Evolutionary conservation across 108 stramenopile genomes (phyloP), one percentile per base, ranked within the genome.

Genomic region (Conticribra weissflogii): DNA sequence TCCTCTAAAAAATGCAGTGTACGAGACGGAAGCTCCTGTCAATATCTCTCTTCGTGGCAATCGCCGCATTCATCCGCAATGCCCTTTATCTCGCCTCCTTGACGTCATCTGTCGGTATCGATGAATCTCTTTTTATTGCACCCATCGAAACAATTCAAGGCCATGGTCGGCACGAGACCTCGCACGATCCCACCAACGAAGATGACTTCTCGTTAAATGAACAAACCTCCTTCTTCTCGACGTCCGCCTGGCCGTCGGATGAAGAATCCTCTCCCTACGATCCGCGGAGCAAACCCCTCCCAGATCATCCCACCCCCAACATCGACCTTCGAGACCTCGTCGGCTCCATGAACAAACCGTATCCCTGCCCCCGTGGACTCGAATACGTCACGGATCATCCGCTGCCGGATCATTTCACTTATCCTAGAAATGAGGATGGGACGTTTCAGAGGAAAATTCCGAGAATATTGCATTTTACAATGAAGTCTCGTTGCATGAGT

Each of bases 391-490:
- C 25, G 14, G 68, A 68, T 68, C 68, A 68, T 21, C 57, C 58
- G 8, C 17, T 53, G 14, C 31, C 51, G 19, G 65, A 57, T 29
- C 29, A 25, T 44, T 31, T 57, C 21, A 68, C 55, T n/a, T 56
- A 57, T 2, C 41, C 34, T 2, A 48, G 15, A 7, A 58, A 27
- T 12, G 36, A 5, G 8, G 36, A 41, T 41, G 36, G 36, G 12
- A 41, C 36, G 12, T 12, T 12, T 15, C 46, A 28, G 17, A 83
- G 88, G 0, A 73, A 66, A 28, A 88, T 88, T 0, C 90, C 87
- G 1, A 66, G 57, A 41, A 56, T 88, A 59, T 34, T 91, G 9
- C 87, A 91, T 49, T 66, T 88, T 12, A 87, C 90, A 7, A 48
- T 72, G 31, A 85, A 83, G 71, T 71, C 67, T 24, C 75, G 85